Evolutionary conservation across 495 filamentous ascomycete genomes (phyloP).

Genomic region (Evernia prunastri): DNA sequence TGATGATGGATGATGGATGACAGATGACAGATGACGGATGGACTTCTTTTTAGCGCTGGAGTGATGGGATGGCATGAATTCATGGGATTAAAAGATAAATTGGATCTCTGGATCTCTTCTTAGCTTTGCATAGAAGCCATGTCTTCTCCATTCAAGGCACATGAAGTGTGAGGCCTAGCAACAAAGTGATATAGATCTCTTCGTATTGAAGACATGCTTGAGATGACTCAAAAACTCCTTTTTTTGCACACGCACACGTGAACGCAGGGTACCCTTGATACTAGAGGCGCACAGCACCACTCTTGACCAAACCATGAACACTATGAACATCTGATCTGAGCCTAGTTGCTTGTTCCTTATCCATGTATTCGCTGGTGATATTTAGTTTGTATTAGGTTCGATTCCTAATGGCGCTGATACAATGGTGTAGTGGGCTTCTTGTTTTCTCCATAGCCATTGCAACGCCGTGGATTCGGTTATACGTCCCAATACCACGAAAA

Average conservation of each 20-base stretch:
- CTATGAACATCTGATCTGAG: not conserved
- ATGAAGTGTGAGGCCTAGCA: not conserved
- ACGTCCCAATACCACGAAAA: not conserved
- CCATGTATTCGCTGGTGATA: no score
- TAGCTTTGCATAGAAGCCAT: not conserved
- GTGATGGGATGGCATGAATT: conserved; percentile 11
- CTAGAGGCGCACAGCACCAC: not conserved
- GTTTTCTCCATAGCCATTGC: not conserved
- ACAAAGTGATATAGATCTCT: not conserved
- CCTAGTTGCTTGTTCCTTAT: not conserved
- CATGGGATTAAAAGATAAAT: conserved; percentile 1
- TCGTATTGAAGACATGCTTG: not conserved
- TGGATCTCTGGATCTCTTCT: conserved; percentile 9
- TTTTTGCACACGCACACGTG: not conserved
- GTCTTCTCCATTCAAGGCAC: not conserved
- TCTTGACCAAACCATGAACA: not conserved
- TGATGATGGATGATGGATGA: conserved; percentile 15
- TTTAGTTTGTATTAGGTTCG: no score
- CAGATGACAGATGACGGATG: not conserved
- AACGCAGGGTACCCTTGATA: not conserved
- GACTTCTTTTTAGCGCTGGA: conserved; percentile 16
- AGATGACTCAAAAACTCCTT: not conserved
- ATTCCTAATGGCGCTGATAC: no score
- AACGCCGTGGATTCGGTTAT: not conserved
- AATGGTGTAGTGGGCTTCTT: no score